phyloP scores from a whole-genome alignment of 2,329 filamentous ascomycete species.

The Epichloe uncinata region DNA sequence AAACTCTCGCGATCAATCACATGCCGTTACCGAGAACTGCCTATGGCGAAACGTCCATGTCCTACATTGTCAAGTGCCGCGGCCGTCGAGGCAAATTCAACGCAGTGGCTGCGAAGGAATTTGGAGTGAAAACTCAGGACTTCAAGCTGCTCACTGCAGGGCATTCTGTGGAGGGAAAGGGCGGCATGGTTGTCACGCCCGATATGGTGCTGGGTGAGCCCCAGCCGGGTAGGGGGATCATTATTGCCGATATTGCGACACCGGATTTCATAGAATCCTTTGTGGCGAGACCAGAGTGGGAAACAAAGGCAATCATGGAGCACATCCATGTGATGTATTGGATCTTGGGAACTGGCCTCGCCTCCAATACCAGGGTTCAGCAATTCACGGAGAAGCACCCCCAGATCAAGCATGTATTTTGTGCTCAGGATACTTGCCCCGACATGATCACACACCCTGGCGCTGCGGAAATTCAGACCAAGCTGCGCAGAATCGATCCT shows the following conservation, averaged over 20 bases:
- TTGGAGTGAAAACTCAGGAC: constrained; percentile 47
- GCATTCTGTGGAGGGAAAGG: constrained; percentile 44
- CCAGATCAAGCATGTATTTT: constrained; percentile 60
- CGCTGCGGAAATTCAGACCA: constrained; percentile 52
- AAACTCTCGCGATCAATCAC: constrained; percentile 13
- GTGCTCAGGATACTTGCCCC: constrained; percentile 58
- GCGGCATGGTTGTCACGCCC: constrained; percentile 61
- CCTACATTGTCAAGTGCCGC: constrained; percentile 73
- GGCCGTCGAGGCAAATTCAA: constrained; percentile 72
- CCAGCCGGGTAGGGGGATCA: constrained; percentile 53
- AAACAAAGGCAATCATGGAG: constrained; percentile 47
- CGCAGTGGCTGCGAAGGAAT: constrained; percentile 43
- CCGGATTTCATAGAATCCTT: constrained; percentile 56
- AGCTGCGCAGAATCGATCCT: constrained; percentile 58
- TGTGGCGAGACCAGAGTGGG: constrained; percentile 60
- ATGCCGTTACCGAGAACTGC: constrained; percentile 50
- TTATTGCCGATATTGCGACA: constrained; percentile 67
- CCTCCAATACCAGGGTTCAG: constrained; percentile 46
- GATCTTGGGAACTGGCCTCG: constrained; percentile 61
- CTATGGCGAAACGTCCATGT: constrained; percentile 56
- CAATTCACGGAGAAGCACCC: constrained; percentile 54
- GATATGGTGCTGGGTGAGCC: constrained; percentile 70
- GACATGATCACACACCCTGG: constrained; percentile 63
- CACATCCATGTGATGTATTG: constrained; percentile 62
- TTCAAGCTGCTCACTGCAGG: constrained; percentile 51